Base-by-base conservation (phyloP, 495 filamentous ascomycete species). In the Neurospora sp. region DNA sequence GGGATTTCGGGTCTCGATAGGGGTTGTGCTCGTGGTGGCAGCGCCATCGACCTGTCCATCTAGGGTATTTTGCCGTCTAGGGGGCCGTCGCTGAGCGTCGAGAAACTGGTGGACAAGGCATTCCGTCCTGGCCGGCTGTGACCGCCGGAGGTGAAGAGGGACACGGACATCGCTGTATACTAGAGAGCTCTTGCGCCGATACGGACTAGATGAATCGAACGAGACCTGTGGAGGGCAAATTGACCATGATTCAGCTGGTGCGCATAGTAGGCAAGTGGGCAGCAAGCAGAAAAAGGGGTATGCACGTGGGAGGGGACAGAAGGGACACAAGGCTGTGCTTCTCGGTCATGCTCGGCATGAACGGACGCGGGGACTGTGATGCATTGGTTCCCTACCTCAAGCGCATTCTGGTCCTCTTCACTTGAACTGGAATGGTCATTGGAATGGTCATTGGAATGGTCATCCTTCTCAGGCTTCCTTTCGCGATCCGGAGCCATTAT, bases 31-130 rank as follows among this genome's bases (percentile, higher is more conserved):
- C 20, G 20, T 23, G 11, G 4, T 59, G 20, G 48, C 48, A 59
- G n/a, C 11, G 10, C 48, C 48, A 14, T 59, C 48, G 12, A 59
- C 6, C 27, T 66, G 54, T 37, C 27, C 54, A 66, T 66, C 6
- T 66, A 66, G 27, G 54, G 14, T 37, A 66, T 35, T 35, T 37
- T 66, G 54, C 23, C 54, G 54, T 66, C 54, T 66, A 35, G 54
- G 54, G 27, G 54, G 54, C 7, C 70, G 42, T 75, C 82, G 83
- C 78, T 86, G 83, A 80, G 83, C 71, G 71, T 90, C 92, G 39
- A 97, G 89, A 9, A 97, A 86, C 27, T 91, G 88, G 79, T 97
- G 94, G 7, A 97, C 93, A 73, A 94, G 90, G 78, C 94, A 97
- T 72, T 92, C 88, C 0, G 92, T 81, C 73, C 78, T 94, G 11